Conservation (phyloP, 1,139 yeast genomes). For the Kodamaea alishanica region DNA sequence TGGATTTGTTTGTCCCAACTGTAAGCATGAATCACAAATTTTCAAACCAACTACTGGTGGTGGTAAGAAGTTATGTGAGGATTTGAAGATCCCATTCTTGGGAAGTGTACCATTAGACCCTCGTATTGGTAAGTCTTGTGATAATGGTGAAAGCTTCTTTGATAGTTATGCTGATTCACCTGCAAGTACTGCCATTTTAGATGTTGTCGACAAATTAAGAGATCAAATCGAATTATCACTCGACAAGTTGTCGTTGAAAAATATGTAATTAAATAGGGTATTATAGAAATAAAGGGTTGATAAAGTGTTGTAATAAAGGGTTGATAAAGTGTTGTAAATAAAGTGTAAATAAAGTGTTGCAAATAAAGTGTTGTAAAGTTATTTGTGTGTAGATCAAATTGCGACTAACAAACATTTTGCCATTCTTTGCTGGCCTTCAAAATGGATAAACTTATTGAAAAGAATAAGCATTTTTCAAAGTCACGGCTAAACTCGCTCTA, state of each 20-base stretch:
- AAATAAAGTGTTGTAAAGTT: not conserved
- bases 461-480: slow-evolving; percentile 34
- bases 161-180: slow-evolving; percentile 90
- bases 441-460: slow-evolving; percentile 3
- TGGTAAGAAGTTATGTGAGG: slow-evolving; percentile 79
- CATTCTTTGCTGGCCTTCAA: no score
- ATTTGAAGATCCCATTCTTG: slow-evolving; percentile 67
- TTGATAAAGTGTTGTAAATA: no score
- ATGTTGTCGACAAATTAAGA: slow-evolving; percentile 67
- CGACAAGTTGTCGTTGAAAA: slow-evolving; percentile 1
- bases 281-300: not conserved
- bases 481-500: slow-evolving; percentile 61
- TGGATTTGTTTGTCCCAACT: slow-evolving; percentile 95
- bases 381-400: not conserved
- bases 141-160: slow-evolving; percentile 79
- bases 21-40: slow-evolving; percentile 85
- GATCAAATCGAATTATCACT: slow-evolving; percentile 36
- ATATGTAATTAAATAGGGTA: not conserved
- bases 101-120: slow-evolving; percentile 97
- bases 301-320: not conserved
- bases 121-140: slow-evolving; percentile 86
- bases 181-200: slow-evolving; percentile 80
- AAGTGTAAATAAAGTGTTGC: not conserved
- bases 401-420: no score
- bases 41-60: slow-evolving; percentile 98